Evolutionary conservation across 169 alveolate species (phyloP).

Genomic region (Plasmodium relictum): DNA sequence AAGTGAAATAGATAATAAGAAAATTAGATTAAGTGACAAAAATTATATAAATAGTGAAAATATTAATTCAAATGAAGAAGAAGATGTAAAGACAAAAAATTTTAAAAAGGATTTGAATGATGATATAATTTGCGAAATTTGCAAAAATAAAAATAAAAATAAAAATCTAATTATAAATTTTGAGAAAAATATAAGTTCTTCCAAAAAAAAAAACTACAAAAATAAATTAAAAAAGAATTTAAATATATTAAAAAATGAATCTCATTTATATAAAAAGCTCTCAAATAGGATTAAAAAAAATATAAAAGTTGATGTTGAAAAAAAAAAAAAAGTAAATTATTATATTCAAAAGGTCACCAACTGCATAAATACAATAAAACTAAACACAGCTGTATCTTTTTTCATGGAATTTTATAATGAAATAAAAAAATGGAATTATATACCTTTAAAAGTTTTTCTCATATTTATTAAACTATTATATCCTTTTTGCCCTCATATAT

Average conservation of each 20-base stretch:
- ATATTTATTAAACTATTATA: slow-evolving; percentile 79
- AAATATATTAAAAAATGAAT: background rate
- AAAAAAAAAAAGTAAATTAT: slow-evolving; percentile 66
- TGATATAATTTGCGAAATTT: slow-evolving; percentile 29
- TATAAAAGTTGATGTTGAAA: slow-evolving; percentile 27
- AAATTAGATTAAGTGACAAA: background rate
- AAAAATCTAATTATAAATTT: slow-evolving; percentile 25
- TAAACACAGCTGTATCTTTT: slow-evolving; percentile 86
- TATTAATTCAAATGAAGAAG: background rate
- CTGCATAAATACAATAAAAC: slow-evolving; percentile 79
- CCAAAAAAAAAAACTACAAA: background rate
- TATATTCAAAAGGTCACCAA: slow-evolving; percentile 77
- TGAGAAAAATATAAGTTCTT: background rate
- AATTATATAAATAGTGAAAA: background rate
- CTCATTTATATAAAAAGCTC: slow-evolving; percentile 17
- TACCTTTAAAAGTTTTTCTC: slow-evolving; percentile 74
- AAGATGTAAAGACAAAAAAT: background rate
- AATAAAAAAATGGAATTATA: slow-evolving; percentile 70
- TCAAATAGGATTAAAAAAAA: slow-evolving; percentile 27
- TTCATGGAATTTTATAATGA: slow-evolving; percentile 78
- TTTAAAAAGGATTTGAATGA: background rate
- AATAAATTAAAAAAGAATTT: slow-evolving; percentile 41
- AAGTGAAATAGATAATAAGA: background rate
- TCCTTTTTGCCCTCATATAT: slow-evolving; percentile 89
- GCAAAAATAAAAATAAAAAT: slow-evolving; percentile 12